Evolutionary conservation across 768 basidiomycete species (phyloP).

Genomic region (Cubamyces sp.): DNA sequence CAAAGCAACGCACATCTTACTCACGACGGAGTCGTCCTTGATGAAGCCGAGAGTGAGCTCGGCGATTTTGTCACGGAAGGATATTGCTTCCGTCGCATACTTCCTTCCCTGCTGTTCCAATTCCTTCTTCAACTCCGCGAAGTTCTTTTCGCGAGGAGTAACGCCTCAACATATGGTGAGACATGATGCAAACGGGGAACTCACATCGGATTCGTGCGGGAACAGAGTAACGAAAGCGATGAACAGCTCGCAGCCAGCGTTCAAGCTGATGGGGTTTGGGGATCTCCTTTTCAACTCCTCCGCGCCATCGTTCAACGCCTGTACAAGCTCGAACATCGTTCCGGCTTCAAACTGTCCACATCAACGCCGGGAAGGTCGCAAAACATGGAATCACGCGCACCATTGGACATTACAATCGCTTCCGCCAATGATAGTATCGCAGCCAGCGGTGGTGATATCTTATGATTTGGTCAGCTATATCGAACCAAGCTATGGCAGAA

Average conservation of each 20-base stretch:
- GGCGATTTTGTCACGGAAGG: conserved; percentile 90
- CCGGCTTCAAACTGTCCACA: conserved; percentile 54
- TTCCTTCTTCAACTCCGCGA: conserved; percentile 81
- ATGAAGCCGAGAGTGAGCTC: conserved; percentile 89
- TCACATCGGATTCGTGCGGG: conserved; percentile 79
- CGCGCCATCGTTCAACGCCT: conserved; percentile 79
- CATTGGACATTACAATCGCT: conserved; percentile 77
- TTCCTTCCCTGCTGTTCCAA: conserved; percentile 80
- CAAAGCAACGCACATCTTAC: conserved; percentile 26
- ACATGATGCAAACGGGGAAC: conserved; percentile 35
- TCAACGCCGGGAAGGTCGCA: conserved; percentile 13
- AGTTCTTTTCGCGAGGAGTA: conserved; percentile 55
- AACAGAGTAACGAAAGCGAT: conserved; percentile 86
- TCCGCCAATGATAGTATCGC: conserved; percentile 87
- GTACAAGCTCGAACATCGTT: conserved; percentile 92
- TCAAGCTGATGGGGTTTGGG: conserved; percentile 80
- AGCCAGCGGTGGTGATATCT: conserved; percentile 85
- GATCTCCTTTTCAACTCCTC: conserved; percentile 61
- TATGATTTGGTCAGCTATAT: background rate
- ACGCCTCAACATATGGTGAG: conserved; percentile 2
- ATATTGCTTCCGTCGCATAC: conserved; percentile 78
- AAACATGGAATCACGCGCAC: conserved; percentile 40
- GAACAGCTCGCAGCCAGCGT: conserved; percentile 91
- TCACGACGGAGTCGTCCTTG: conserved; percentile 89
- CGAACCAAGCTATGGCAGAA: background rate